phyloP scores from a whole-genome alignment of 2,329 filamentous ascomycete genomes.

The Clonostachys byssicola region DNA sequence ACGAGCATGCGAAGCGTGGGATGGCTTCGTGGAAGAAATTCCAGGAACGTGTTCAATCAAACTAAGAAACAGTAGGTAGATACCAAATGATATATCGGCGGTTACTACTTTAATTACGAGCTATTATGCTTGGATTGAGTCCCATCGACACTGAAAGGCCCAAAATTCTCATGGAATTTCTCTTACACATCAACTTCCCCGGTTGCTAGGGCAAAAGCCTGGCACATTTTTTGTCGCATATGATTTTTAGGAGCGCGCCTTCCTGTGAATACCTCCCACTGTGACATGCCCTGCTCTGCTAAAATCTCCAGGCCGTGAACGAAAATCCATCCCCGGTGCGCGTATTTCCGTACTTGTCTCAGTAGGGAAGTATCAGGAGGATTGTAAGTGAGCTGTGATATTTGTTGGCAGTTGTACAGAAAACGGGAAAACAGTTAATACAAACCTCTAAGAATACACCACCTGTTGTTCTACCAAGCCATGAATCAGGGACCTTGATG shows the following conservation, averaged over 20 bases:
- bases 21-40: too few relatives aligned
- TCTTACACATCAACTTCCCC: too few relatives aligned
- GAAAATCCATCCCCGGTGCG: constrained; percentile 48
- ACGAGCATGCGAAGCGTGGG: too few relatives aligned
- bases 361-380: constrained; percentile 51
- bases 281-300: constrained; percentile 56
- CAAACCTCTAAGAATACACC: constrained; percentile 45
- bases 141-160: too few relatives aligned
- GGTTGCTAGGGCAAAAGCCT: too few relatives aligned
- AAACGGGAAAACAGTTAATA: background rate
- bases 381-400: constrained; percentile 1
- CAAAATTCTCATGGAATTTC: too few relatives aligned
- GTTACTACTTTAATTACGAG: too few relatives aligned
- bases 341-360: constrained; percentile 43
- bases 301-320: constrained; percentile 57
- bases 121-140: too few relatives aligned
- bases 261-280: constrained; percentile 59
- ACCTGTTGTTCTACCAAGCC: constrained; percentile 53
- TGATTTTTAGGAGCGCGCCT: constrained; percentile 49
- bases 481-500: constrained; percentile 50
- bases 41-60: too few relatives aligned
- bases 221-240: too few relatives aligned
- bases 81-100: too few relatives aligned
- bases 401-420: background rate
- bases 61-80: too few relatives aligned